phyloP scores from a whole-genome alignment of 2,329 filamentous ascomycete species.

The Knufia petricola region DNA sequence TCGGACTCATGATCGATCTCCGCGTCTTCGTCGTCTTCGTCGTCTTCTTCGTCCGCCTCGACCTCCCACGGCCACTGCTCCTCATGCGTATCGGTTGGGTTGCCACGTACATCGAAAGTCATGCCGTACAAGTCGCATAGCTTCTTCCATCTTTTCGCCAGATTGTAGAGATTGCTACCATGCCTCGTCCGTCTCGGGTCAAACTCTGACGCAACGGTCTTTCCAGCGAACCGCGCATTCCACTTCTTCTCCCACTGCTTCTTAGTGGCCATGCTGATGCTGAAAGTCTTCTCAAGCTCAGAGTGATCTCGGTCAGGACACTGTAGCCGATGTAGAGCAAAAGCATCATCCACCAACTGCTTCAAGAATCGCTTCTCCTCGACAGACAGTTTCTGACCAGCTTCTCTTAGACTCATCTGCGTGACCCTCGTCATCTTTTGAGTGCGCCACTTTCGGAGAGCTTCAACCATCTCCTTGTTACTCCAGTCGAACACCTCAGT shows the following conservation, averaged over 20 bases:
- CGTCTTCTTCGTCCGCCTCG: not conserved
- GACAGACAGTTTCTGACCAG: not conserved
- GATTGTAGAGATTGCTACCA: not conserved
- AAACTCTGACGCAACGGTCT: not conserved
- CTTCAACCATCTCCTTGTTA: conserved; percentile 9
- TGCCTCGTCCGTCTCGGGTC: not conserved
- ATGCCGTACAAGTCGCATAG: not conserved
- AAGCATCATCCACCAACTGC: not conserved
- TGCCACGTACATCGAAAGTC: not conserved
- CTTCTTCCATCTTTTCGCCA: not conserved
- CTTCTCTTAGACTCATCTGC: not conserved
- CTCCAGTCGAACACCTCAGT: conserved; percentile 3
- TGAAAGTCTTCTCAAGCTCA: not conserved
- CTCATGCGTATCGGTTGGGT: not conserved
- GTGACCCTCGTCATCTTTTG: conserved; percentile 4
- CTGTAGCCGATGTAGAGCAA: not conserved
- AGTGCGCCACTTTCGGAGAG: conserved; percentile 12
- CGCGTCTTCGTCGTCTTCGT: not conserved
- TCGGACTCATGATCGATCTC: not conserved
- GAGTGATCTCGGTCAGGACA: not conserved
- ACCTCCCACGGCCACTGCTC: not conserved
- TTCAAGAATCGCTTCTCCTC: not conserved
- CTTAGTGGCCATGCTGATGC: not conserved
- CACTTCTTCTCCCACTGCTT: not conserved
- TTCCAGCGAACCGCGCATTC: conserved; percentile 1